Percentiles rank a stretch among this genome's conserved stretches.
phyloP scores from a whole-genome alignment of 2,329 filamentous ascomycete genomes.

The Alternaria solani region DNA sequence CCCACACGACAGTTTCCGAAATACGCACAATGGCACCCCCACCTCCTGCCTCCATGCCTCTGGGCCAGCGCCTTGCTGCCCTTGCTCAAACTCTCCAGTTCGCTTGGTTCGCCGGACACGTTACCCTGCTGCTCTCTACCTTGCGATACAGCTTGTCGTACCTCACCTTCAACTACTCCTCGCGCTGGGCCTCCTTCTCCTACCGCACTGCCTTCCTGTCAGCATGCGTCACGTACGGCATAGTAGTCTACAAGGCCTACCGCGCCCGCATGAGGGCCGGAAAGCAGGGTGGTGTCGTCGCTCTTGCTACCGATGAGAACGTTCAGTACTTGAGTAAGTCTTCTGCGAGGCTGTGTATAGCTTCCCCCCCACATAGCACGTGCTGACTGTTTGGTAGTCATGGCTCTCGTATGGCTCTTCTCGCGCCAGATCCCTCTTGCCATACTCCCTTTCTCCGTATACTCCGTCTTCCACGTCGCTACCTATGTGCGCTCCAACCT shows the following conservation, averaged over 20 bases:
- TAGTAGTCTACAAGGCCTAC: conserved; percentile 98
- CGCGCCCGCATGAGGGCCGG: conserved; percentile 82
- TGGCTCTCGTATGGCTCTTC: conserved; percentile 96
- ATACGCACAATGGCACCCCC: conserved; percentile 72
- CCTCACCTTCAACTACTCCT: conserved; percentile 86
- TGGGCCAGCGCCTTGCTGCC: conserved; percentile 76
- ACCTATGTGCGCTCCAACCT: conserved; percentile 95
- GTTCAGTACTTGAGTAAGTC: conserved; percentile 92
- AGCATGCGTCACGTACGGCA: conserved; percentile 91
- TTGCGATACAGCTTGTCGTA: conserved; percentile 85
- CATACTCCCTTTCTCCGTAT: conserved; percentile 92
- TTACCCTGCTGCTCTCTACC: conserved; percentile 83
- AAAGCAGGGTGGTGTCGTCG: conserved; percentile 69
- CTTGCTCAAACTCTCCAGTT: conserved; percentile 94
- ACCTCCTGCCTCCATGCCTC: conserved; percentile 72
- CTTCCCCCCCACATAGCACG: conserved; percentile 20
- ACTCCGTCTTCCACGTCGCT: conserved; percentile 97
- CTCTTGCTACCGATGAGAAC: conserved; percentile 87
- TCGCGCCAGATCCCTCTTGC: conserved; percentile 88
- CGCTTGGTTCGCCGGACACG: conserved; percentile 75
- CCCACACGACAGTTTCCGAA: conserved; percentile 37
- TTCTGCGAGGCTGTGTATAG: background rate
- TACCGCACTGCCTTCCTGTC: conserved; percentile 92
- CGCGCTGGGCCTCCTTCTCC: conserved; percentile 77
- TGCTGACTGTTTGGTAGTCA: conserved; percentile 63